Conservation (phyloP, 768 basidiomycete species). For the Amanita inopinata region DNA sequence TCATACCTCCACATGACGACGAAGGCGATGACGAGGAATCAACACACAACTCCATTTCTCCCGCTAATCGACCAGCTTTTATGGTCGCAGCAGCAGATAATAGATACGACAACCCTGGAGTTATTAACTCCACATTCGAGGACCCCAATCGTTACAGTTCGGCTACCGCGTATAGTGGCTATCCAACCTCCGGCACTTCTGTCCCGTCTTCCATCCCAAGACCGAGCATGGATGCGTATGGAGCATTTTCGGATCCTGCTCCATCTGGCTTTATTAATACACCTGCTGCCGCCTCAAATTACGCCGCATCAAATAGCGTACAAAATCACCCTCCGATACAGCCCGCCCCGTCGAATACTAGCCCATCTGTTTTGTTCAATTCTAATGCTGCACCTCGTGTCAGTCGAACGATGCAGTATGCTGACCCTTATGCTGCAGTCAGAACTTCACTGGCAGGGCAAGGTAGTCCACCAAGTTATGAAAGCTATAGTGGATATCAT, state of each 20-base stretch:
- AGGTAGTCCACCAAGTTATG: slow-evolving; percentile 38
- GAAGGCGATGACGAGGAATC: slow-evolving; percentile 46
- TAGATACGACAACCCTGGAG: slow-evolving; percentile 21
- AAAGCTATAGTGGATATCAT: slow-evolving; percentile 42
- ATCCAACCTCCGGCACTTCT: slow-evolving; percentile 16
- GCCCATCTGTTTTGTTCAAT: slow-evolving; percentile 30
- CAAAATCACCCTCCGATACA: slow-evolving; percentile 14
- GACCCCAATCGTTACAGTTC: slow-evolving; percentile 43
- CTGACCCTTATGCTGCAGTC: slow-evolving; percentile 80
- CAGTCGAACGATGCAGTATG: slow-evolving; percentile 91
- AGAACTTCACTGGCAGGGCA: slow-evolving; percentile 42
- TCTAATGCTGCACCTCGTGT: slow-evolving; percentile 44
- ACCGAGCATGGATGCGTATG: slow-evolving; percentile 79
- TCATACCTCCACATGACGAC: slow-evolving; percentile 53
- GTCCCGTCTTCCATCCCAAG: slow-evolving; percentile 26
- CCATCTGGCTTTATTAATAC: slow-evolving; percentile 50
- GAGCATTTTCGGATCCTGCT: slow-evolving; percentile 83
- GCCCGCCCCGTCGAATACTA: slow-evolving; percentile 19
- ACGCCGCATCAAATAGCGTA: slow-evolving; percentile 13
- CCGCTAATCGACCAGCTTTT: slow-evolving; percentile 13
- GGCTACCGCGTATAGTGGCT: slow-evolving; percentile 20
- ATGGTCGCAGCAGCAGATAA: slow-evolving; percentile 17
- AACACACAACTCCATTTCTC: slow-evolving; percentile 41
- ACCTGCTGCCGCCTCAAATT: slow-evolving; percentile 28
- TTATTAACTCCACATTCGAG: slow-evolving; percentile 38